Evolutionary conservation across 2,329 filamentous ascomycete species (phyloP), one percentile per base, ranked within the genome.

Genomic region (Epicoccum nigrum): DNA sequence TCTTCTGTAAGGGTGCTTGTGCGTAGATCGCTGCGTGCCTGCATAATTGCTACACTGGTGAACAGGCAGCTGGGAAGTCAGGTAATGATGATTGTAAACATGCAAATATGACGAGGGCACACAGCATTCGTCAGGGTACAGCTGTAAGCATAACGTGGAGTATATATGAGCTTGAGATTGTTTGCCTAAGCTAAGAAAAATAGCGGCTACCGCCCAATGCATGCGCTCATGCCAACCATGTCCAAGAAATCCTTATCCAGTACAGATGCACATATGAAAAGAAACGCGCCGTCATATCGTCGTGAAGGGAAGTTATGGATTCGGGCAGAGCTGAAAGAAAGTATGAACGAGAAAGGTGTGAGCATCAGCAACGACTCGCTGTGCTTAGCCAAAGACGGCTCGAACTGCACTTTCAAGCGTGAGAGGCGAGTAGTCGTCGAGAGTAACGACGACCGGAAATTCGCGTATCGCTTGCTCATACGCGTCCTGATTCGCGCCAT

Each of bases 391-490:
- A 37, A 71, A 72, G 2, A 72, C 43, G 3, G 65, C 59, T 0
- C 45, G 54, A 19, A 65, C 68, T 9, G 61, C 61, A 41, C 64
- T 60, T 20, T 54, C 44, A 3, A 71, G 58, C 2, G 69, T 64
- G 25, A 53, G 42, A 4, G 67, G 60, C 1, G 60, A 66, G 38
- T 72, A 72, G 27, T 69, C 59, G 27, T 63, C 62, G 34, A 65
- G 54, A 2, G 65, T 59, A 12, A 71, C 47, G 0, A 72, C 41
- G 2, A 60, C 64, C 1, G 70, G 65, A 16, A 71, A 68, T 12
- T 67, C 63, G 17, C 42, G 47, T 9, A 68, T 33, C 7, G 58
- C 64, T 7, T 63, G 45, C 20, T 59, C 55, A n/a, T 70, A 65
- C 1, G 35, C 38, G 15, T 55, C 54, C 8, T 46, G 51, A 9